Evolutionary conservation across 805 yeast species (phyloP).

Genomic region (Kodamaea nitidulidarum): DNA sequence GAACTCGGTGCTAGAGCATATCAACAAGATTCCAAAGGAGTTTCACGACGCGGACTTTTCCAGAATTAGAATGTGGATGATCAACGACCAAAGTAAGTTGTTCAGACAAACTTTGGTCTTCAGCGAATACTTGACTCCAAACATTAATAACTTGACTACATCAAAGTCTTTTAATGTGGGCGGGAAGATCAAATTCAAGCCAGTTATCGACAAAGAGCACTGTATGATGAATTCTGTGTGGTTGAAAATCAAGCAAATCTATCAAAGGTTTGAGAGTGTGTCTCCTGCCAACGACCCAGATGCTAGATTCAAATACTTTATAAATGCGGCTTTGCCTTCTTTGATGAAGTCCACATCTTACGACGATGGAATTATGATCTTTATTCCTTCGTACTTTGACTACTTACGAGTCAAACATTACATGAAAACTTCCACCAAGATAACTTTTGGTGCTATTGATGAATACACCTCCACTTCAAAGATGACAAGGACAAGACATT

Average conservation of each 20-base stretch:
- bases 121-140: conserved; percentile 76
- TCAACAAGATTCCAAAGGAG: conserved; percentile 74
- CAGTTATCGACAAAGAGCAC: conserved; percentile 37
- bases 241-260: conserved; percentile 60
- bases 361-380: conserved; percentile 73
- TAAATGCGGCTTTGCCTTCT: conserved; percentile 70
- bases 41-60: conserved; percentile 84
- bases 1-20: conserved; percentile 54
- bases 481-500: conserved; percentile 63
- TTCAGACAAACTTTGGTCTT: conserved; percentile 79
- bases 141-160: conserved; percentile 56
- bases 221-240: conserved; percentile 66
- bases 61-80: conserved; percentile 86
- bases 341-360: conserved; percentile 55
- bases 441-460: conserved; percentile 67
- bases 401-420: conserved; percentile 74
- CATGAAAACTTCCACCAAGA: conserved; percentile 56
- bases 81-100: conserved; percentile 71
- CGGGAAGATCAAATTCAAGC: conserved; percentile 59
- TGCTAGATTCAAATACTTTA: conserved; percentile 75
- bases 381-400: conserved; percentile 84
- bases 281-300: conserved; percentile 69
- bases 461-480: conserved; percentile 80
- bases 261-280: conserved; percentile 59
- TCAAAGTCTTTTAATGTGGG: conserved; percentile 50